These are phyloP conservation scores for Gaeumannomyces sp. DNA, from an alignment of 2,329 filamentous ascomycete species.

Conservation along the genomic window DNA sequence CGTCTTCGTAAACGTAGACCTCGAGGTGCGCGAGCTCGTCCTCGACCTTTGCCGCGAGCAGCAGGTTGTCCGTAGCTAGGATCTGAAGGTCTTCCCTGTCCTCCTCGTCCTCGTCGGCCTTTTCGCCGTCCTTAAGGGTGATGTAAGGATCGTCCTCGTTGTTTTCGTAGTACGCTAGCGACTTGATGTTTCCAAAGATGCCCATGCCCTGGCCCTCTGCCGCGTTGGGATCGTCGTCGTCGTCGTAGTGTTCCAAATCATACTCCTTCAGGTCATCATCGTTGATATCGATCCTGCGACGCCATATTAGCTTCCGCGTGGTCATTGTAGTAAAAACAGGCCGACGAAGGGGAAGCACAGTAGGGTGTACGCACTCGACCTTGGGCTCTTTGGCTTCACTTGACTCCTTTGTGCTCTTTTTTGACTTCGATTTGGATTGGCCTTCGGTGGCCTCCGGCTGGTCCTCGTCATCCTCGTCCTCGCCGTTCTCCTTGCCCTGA, in stretches of 20 bases:
- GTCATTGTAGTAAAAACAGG: neutral
- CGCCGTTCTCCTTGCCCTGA: slow-evolving; percentile 27
- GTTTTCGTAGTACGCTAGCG: slow-evolving; percentile 85
- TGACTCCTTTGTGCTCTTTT: slow-evolving; percentile 23
- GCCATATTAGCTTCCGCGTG: slow-evolving; percentile 7
- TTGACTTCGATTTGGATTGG: slow-evolving; percentile 10
- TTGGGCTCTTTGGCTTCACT: slow-evolving; percentile 27
- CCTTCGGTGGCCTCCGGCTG: slow-evolving; percentile 21
- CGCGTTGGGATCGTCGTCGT: slow-evolving; percentile 63
- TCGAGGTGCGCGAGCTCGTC: slow-evolving; percentile 96
- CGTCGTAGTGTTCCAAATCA: slow-evolving; percentile 92
- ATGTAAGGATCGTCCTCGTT: slow-evolving; percentile 97
- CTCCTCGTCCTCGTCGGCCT: slow-evolving; percentile 68
- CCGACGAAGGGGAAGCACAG: too few relatives aligned
- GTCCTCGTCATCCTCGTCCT: slow-evolving; percentile 20
- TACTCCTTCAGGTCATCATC: slow-evolving; percentile 95
- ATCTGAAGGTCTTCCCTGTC: slow-evolving; percentile 93
- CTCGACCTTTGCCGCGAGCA: slow-evolving; percentile 89
- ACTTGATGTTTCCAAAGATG: slow-evolving; percentile 95
- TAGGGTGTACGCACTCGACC: slow-evolving; percentile 30
- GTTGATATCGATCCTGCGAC: slow-evolving; percentile 44
- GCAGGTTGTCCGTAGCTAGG: slow-evolving; percentile 83
- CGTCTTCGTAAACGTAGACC: slow-evolving; percentile 95
- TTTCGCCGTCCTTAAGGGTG: slow-evolving; percentile 65
- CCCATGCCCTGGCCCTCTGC: slow-evolving; percentile 63